Evolutionary conservation across 164 flowering plant species (phyloP).

Genomic region (Buxus sempervirens): DNA sequence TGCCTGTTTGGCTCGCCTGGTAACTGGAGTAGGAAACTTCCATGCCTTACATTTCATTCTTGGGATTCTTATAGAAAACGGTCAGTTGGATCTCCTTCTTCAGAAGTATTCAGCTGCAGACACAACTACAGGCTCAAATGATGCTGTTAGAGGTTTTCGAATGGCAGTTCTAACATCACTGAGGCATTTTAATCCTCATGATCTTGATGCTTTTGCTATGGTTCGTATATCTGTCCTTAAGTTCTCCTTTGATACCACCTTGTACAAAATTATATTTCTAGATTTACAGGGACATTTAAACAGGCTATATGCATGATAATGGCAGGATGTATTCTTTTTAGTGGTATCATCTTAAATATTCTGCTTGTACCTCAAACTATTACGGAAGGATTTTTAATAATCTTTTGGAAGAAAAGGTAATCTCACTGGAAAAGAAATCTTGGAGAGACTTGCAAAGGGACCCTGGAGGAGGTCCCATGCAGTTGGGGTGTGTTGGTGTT

Average conservation of each 20-base stretch:
- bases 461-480: too few species aligned
- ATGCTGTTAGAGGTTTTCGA: slow-evolving; percentile 86
- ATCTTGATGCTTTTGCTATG: slow-evolving; percentile 91
- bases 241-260: neutral
- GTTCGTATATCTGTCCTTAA: slow-evolving; percentile 35
- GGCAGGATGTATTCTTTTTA: too few species aligned
- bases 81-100: slow-evolving; percentile 90
- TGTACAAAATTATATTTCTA: neutral
- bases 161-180: slow-evolving; percentile 95
- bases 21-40: slow-evolving; percentile 97
- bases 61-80: slow-evolving; percentile 94
- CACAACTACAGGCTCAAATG: slow-evolving; percentile 63
- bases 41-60: slow-evolving; percentile 94
- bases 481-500: too few species aligned
- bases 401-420: too few species aligned
- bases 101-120: slow-evolving; percentile 93
- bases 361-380: too few species aligned
- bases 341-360: too few species aligned
- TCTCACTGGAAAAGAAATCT: too few species aligned
- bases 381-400: too few species aligned
- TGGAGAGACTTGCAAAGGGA: too few species aligned
- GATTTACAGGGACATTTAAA: neutral
- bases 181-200: slow-evolving; percentile 84
- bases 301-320: neutral
- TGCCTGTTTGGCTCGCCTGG: slow-evolving; percentile 91